Evolutionary conservation across 257 asterid species (phyloP), one percentile per base, ranked within the genome.

Genomic region (Plantago major): DNA sequence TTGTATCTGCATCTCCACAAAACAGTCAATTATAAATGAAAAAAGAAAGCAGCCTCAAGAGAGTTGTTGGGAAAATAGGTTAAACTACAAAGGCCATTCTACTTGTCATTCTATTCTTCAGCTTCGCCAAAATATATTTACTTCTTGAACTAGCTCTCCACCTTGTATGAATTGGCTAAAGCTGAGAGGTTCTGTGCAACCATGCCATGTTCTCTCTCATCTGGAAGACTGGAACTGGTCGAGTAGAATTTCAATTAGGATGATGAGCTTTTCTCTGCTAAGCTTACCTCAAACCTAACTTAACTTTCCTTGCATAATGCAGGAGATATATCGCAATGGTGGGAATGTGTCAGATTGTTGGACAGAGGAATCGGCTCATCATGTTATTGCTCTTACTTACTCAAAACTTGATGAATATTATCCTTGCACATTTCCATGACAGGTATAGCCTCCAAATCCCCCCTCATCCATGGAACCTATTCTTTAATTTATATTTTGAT

Each of bases 321-420:
- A 89, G 97, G 97, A 89, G 96, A 81, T 83, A 78, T 64, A 75
- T 81, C 56, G 99, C 97, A 48, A 82, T 89, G 95, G 73, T 81
- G 73, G 89, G 84, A 46, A 87, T 84, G 96, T 86, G 99, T 81
- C 78, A 77, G 76, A 63, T 87, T 17, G 79, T 84, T 69, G 91
- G 94, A 50, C 86, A 81, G 65, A 79, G 89, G 74, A 83, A 78
- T 79, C 85, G 79, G 46, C 86, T 87, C 60, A 82, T 85, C 70
- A 80, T 79, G 72, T 79, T 86, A 45, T 66, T 89, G 62, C 94
- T 93, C 67, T 82, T 87, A 72, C 80, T 93, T 64, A 77, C 84
- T 11, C 95, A 93, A 80, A 93, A 84, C 52, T 66, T 84, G 81
- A 84, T 93, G 97, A 87, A 93, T 78, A 73, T 87, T 67, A 70